phyloP scores from a whole-genome alignment of 2,329 filamentous ascomycete species.

The Taxawa tesnikishii region DNA sequence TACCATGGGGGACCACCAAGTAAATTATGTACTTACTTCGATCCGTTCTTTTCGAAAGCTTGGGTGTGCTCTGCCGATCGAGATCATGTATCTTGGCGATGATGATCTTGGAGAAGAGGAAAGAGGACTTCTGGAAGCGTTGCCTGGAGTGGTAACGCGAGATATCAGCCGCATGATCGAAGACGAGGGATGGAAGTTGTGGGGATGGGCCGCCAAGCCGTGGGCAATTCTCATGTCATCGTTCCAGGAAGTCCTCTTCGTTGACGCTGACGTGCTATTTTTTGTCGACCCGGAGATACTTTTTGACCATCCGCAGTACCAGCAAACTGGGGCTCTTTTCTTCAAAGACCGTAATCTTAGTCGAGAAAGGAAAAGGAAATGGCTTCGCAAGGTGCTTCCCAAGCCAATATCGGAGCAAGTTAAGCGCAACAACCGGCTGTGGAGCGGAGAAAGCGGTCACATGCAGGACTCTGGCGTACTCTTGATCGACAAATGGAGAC shows the following conservation, averaged over 20 bases:
- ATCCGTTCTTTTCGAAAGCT: conserved; percentile 26
- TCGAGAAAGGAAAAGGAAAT: conserved; percentile 23
- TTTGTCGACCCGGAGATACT: conserved; percentile 28
- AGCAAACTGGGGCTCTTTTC: conserved; percentile 31
- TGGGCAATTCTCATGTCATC: conserved; percentile 34
- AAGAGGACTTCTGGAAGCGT: conserved; percentile 27
- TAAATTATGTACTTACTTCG: conserved; percentile 29
- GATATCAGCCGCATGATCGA: conserved; percentile 33
- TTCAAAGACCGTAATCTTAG: conserved; percentile 34
- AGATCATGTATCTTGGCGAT: conserved; percentile 31
- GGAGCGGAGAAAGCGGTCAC: conserved; percentile 25
- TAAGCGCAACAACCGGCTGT: conserved; percentile 22
- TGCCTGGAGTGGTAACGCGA: conserved; percentile 31
- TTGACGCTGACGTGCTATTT: conserved; percentile 34
- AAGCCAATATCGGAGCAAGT: conserved; percentile 29
- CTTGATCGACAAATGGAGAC: conserved; percentile 34
- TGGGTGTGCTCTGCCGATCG: conserved; percentile 26
- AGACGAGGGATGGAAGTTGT: conserved; percentile 30
- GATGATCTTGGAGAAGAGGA: conserved; percentile 30
- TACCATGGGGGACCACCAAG: conserved; percentile 31
- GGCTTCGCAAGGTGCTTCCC: conserved; percentile 31
- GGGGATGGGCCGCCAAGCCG: conserved; percentile 36
- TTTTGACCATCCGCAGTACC: conserved; percentile 31
- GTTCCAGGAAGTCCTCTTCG: conserved; percentile 35
- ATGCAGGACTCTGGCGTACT: conserved; percentile 35